phyloP scores from a whole-genome alignment of 352 stramenopile genomes.

The Pythium plurisporium region DNA sequence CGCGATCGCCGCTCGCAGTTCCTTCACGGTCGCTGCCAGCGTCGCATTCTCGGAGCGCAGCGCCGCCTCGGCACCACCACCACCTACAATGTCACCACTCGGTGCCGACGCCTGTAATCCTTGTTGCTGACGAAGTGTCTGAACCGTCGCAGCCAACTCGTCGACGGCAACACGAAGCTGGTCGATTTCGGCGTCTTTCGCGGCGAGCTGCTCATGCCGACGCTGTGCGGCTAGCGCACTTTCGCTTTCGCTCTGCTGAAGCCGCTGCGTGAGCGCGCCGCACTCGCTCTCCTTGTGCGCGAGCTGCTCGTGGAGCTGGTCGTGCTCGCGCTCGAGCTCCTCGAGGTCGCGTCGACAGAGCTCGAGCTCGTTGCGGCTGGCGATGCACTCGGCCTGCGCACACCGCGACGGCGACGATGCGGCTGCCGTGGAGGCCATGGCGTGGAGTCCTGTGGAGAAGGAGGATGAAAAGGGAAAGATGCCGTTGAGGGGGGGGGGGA shows the following conservation, averaged over 20 bases:
- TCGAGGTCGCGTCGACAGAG: constrained; percentile 52
- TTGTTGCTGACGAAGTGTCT: constrained; percentile 7
- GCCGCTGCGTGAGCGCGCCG: constrained; percentile 10
- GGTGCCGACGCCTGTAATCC: neutral
- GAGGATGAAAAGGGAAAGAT: neutral
- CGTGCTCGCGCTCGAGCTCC: constrained; percentile 58
- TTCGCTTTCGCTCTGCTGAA: constrained; percentile 10
- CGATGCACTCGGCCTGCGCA: constrained; percentile 53
- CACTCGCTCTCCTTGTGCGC: constrained; percentile 29
- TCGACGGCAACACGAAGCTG: constrained; percentile 18
- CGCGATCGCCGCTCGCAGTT: constrained; percentile 31
- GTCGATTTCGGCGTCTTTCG: constrained; percentile 29
- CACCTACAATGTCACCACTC: too few relatives aligned
- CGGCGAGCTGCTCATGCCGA: constrained; percentile 7
- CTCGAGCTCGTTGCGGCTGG: constrained; percentile 59
- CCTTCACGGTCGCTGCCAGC: constrained; percentile 31
- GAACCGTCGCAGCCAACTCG: constrained; percentile 17
- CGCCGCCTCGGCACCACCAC: constrained; percentile 7
- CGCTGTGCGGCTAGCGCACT: constrained; percentile 10
- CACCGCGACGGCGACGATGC: constrained; percentile 26
- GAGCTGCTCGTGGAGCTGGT: constrained; percentile 62
- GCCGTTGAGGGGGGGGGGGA: neutral
- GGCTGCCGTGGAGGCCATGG: constrained; percentile 1
- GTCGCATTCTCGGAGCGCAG: constrained; percentile 38
- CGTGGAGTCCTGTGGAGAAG: neutral